A percentile compares a stretch with the other conserved stretches of the same genome.
Conservation (phyloP, 2,329 filamentous ascomycete genomes). For the Colletotrichum coccodes region DNA sequence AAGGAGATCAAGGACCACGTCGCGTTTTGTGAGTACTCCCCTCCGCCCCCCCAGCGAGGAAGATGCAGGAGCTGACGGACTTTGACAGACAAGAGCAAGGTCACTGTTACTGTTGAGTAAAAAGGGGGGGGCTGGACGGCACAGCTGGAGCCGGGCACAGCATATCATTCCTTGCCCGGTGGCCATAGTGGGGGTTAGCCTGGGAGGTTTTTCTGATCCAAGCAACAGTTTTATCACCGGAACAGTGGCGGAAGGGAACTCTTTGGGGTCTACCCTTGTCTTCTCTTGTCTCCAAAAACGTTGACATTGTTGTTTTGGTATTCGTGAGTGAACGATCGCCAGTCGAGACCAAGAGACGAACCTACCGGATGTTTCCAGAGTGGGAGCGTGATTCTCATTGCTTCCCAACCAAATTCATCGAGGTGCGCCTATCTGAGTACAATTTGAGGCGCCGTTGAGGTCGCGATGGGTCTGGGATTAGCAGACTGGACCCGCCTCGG, state of each 20-base stretch:
- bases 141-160: neutral
- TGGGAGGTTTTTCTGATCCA: neutral
- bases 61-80: slow-evolving; percentile 18
- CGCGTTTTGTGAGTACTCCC: slow-evolving; percentile 62
- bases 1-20: slow-evolving; percentile 64
- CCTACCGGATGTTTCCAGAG: neutral
- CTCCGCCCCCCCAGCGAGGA: neutral
- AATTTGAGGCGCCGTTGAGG: too few relatives aligned
- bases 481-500: too few relatives aligned
- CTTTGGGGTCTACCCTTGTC: neutral
- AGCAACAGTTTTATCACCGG: neutral
- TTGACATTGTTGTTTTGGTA: too few relatives aligned
- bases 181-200: neutral
- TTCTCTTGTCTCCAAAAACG: too few relatives aligned
- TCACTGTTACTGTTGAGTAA: slow-evolving; percentile 37
- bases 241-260: neutral
- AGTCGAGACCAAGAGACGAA: neutral
- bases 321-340: neutral
- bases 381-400: neutral
- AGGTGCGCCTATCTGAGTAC: neutral
- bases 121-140: too few relatives aligned
- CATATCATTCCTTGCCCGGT: neutral
- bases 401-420: too few relatives aligned
- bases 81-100: slow-evolving; percentile 46
- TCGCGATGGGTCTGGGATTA: too few relatives aligned